Evolutionary conservation across 768 basidiomycete genomes (phyloP).

Genomic region (Leccinum incarnatum): DNA sequence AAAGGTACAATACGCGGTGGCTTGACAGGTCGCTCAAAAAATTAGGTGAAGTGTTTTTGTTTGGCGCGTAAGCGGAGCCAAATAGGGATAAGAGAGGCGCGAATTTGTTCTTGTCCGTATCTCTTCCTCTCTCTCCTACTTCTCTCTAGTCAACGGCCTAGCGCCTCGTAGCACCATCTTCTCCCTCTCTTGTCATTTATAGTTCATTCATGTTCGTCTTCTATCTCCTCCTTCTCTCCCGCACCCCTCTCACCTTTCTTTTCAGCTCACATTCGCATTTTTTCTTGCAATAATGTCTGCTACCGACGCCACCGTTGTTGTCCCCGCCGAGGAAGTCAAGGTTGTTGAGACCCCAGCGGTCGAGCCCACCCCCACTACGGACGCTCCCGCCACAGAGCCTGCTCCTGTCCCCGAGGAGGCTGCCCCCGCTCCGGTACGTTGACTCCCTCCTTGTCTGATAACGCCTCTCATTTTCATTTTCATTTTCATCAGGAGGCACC

Average conservation of each 20-base stretch:
- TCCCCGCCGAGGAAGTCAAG: constrained; percentile 54
- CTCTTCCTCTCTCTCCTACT: constrained; percentile 57
- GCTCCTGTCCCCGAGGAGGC: constrained; percentile 32
- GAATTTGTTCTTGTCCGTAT: constrained; percentile 35
- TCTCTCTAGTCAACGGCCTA: constrained; percentile 51
- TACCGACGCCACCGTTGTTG: constrained; percentile 53
- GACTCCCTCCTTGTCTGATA: background rate
- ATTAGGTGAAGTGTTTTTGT: constrained; percentile 38
- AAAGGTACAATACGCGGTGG: constrained; percentile 2
- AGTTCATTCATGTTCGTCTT: constrained; percentile 47
- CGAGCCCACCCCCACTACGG: constrained; percentile 31
- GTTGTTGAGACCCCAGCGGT: constrained; percentile 39
- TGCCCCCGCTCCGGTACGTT: constrained; percentile 36
- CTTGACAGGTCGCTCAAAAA: constrained; percentile 12
- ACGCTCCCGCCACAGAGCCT: constrained; percentile 27
- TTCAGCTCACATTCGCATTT: constrained; percentile 54
- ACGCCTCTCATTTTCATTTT: background rate
- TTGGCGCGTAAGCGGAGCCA: constrained; percentile 41
- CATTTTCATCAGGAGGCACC: constrained; percentile 34
- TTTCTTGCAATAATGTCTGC: constrained; percentile 77
- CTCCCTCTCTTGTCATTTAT: constrained; percentile 58
- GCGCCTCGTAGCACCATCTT: constrained; percentile 49
- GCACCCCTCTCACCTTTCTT: constrained; percentile 7
- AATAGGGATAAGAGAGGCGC: constrained; percentile 41
- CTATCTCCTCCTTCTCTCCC: constrained; percentile 2